A percentile compares a stretch with the other conserved stretches of the same genome.
These are phyloP conservation scores for Suillus paluster DNA, from an alignment of 768 basidiomycete genomes.

Conservation along the genomic window DNA sequence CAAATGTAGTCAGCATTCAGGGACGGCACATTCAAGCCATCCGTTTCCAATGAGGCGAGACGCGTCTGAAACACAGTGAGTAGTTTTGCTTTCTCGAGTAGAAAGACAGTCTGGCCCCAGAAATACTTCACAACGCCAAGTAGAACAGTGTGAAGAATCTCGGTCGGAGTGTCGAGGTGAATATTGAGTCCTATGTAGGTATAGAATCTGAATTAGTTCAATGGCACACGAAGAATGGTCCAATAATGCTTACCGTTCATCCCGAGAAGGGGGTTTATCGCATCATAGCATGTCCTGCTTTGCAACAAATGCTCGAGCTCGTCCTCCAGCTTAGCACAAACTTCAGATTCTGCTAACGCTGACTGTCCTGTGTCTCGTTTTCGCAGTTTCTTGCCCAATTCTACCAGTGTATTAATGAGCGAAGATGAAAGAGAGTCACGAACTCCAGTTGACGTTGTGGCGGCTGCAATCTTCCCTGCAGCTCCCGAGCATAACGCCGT, in stretches of 20 bases:
- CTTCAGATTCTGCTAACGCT: slow-evolving; percentile 1
- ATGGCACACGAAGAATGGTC: slow-evolving; percentile 1
- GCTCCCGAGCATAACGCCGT: slow-evolving; percentile 2
- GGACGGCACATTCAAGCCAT: slow-evolving; percentile 27
- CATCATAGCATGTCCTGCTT: neutral
- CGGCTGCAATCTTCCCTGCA: slow-evolving; percentile 6
- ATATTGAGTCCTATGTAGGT: slow-evolving; percentile 34
- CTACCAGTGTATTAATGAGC: slow-evolving; percentile 6
- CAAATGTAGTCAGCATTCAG: slow-evolving; percentile 35
- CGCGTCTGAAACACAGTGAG: slow-evolving; percentile 23
- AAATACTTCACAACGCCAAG: slow-evolving; percentile 38
- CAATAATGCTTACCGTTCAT: slow-evolving; percentile 15
- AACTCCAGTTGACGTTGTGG: neutral
- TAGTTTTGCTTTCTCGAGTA: slow-evolving; percentile 23
- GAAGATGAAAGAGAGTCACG: neutral
- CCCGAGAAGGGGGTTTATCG: slow-evolving; percentile 10
- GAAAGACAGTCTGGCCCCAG: slow-evolving; percentile 20
- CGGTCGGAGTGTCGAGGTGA: slow-evolving; percentile 36
- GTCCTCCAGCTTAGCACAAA: neutral
- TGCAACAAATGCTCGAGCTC: slow-evolving; percentile 6
- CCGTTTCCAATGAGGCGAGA: slow-evolving; percentile 23
- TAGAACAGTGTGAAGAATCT: slow-evolving; percentile 34
- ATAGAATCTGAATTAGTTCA: neutral
- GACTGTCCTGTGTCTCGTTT: neutral
- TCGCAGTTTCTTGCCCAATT: slow-evolving; percentile 7